These are phyloP conservation scores for Spironucleus salmonicida DNA, from an alignment of 208 protist genomes.

Conservation along the genomic window DNA sequence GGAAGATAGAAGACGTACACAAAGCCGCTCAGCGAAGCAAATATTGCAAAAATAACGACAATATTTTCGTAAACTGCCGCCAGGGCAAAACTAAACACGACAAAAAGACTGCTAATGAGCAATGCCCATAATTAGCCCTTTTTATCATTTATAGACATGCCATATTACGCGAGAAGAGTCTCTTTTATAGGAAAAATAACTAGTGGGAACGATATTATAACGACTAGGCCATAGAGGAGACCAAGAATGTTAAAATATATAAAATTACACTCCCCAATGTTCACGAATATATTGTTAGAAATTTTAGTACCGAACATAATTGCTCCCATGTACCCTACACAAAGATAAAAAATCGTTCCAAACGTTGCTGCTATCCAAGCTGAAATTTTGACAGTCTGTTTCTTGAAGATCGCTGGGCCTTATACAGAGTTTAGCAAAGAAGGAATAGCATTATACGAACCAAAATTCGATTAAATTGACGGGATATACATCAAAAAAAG, in stretches of 20 bases:
- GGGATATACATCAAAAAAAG: neutral
- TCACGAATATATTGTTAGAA: neutral
- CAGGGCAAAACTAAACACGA: neutral
- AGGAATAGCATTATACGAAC: neutral
- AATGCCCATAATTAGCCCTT: neutral
- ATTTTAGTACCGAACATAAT: neutral
- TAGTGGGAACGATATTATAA: neutral
- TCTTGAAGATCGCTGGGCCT: neutral
- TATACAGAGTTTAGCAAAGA: neutral
- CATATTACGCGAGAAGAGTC: neutral
- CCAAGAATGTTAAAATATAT: neutral
- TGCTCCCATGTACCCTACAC: neutral
- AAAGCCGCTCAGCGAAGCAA: neutral
- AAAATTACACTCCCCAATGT: neutral
- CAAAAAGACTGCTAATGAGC: neutral
- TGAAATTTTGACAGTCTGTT: neutral
- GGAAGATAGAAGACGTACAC: neutral
- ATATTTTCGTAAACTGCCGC: neutral
- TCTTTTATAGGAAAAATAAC: neutral
- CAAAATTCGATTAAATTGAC: neutral
- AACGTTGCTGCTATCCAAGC: neutral
- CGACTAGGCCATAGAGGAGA: neutral
- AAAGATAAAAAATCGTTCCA: neutral
- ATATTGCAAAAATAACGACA: neutral
- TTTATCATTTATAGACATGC: neutral